Evolutionary conservation across 192 early-diverging fungal genomes (phyloP).

Genomic region (Phlyctochytrium planicorne): DNA sequence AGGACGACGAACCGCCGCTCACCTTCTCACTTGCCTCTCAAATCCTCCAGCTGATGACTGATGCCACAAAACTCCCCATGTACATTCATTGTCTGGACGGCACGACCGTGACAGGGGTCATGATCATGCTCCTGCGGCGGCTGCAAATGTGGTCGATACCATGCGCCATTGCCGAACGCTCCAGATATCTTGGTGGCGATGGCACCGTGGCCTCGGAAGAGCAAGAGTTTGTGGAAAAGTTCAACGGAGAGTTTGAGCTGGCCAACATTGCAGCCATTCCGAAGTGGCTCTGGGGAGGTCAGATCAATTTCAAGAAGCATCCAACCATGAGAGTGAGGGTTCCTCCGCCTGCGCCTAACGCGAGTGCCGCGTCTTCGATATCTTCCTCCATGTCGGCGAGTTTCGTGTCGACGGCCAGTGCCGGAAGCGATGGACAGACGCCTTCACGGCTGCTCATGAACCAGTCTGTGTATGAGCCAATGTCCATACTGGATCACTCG

Average conservation of each 20-base stretch:
- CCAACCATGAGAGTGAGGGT: constrained; percentile 61
- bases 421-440: background rate
- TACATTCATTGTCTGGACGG: constrained; percentile 92
- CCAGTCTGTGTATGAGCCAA: background rate
- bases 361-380: background rate
- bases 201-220: constrained; percentile 62
- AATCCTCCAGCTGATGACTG: constrained; percentile 64
- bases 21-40: constrained; percentile 67
- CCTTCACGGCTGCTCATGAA: background rate
- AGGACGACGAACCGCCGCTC: constrained; percentile 80
- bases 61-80: constrained; percentile 68
- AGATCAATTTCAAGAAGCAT: constrained; percentile 63
- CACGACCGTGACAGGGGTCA: constrained; percentile 75
- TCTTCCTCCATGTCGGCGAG: background rate
- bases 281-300: constrained; percentile 69
- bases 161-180: constrained; percentile 36
- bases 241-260: constrained; percentile 59
- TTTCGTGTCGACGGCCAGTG: background rate
- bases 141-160: constrained; percentile 84
- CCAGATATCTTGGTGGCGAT: constrained; percentile 34
- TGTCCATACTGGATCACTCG: background rate
- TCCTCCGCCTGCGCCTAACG: background rate
- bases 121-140: constrained; percentile 82
- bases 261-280: constrained; percentile 35
- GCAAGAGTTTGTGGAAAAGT: constrained; percentile 74